These are phyloP conservation scores for Umbelopsis vinacea DNA, from an alignment of 192 early-diverging fungal species.

Conservation along the genomic window DNA sequence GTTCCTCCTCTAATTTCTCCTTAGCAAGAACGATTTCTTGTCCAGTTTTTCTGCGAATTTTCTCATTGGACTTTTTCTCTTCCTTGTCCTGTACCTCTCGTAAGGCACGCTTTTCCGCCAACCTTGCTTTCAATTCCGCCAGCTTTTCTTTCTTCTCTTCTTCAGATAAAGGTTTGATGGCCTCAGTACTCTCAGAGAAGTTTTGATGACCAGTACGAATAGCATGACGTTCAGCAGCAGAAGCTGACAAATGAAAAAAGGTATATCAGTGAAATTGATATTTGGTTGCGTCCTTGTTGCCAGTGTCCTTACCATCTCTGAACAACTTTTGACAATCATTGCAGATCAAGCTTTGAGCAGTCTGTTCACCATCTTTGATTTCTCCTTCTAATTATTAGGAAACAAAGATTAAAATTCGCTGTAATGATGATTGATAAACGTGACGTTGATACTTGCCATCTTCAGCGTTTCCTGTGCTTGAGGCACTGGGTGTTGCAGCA, in stretches of 20 bases:
- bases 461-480: slow-evolving; percentile 25
- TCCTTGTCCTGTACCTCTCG: slow-evolving; percentile 64
- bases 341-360: slow-evolving; percentile 79
- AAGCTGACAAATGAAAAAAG: slow-evolving; percentile 44
- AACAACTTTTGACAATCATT: slow-evolving; percentile 85
- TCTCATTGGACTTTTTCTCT: slow-evolving; percentile 73
- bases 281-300: not conserved
- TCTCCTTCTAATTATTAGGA: slow-evolving; percentile 51
- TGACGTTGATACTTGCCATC: slow-evolving; percentile 34
- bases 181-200: slow-evolving; percentile 76
- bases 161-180: slow-evolving; percentile 79
- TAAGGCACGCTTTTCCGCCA: slow-evolving; percentile 68
- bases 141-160: slow-evolving; percentile 80
- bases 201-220: slow-evolving; percentile 71
- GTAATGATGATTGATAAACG: not conserved
- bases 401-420: not conserved
- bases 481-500: slow-evolving; percentile 23
- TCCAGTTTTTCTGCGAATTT: slow-evolving; percentile 72
- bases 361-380: slow-evolving; percentile 72
- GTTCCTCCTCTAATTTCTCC: slow-evolving; percentile 69
- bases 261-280: not conserved
- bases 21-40: slow-evolving; percentile 72
- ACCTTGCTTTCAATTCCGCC: slow-evolving; percentile 64
- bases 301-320: slow-evolving; percentile 60
- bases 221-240: slow-evolving; percentile 80